Evolutionary conservation across 2,329 filamentous ascomycete species (phyloP), one percentile per base, ranked within the genome.

Genomic region (Hypoxylon sp.): DNA sequence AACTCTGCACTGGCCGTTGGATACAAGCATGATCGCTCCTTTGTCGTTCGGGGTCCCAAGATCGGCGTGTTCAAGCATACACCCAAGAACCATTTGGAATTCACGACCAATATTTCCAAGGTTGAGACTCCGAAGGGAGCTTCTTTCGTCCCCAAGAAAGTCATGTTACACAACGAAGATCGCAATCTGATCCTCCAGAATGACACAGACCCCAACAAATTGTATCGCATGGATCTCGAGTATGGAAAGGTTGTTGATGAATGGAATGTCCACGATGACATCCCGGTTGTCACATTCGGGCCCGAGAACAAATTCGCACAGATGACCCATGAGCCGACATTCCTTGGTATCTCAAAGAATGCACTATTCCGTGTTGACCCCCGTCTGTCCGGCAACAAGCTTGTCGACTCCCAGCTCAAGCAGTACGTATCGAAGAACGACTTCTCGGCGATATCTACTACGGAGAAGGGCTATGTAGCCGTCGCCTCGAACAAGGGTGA

Each of bases 41-140:
- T 98, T 73, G 96, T 99, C 61, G 94, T 99, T 45, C 91, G 96
- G 69, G 96, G 96, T 30, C 96, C 94, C 73, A 97, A 98, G 85
- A 99, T 99, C 77, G 96, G 96, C 58, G 96, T 99, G 41, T 99
- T 99, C 87, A 98, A 96, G 79, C 96, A 99, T 76, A 97, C 94
- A 0, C 85, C 90, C 0, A 92, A 97, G 81, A 96, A 98, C 77
- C 90, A 95, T 70, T 86, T 99, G 14, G 92, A 98, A 77, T 99
- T 98, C 79, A 93, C 93, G 11, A 99, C 96, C 65, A 98, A 94
- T 70, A 99, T 99, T 74, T 97, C 93, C 66, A 97, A 96, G 80
- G 93, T 99, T 53, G 90, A 94, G 78, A 97, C 95, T 0, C 93
- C 94, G 1, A 87, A 88, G 46, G 96, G 96, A 73, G 91, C 91